Evolutionary conservation across 164 flowering plant species (phyloP), one percentile per base, ranked within the genome.

Genomic region (Macadamia integrifolia): DNA sequence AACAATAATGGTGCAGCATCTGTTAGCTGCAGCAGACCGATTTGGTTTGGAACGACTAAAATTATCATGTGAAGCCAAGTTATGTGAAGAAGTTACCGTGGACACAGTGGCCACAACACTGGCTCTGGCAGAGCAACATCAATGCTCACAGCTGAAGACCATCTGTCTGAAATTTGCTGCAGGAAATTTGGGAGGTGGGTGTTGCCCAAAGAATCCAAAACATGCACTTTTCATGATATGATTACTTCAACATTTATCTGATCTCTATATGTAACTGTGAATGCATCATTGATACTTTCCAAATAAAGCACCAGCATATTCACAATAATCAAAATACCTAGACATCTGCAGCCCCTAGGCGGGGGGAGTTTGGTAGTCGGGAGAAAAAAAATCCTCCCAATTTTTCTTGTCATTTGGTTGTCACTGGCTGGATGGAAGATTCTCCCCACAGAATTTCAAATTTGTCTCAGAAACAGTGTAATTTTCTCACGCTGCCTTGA

Each of bases 1-100:
- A 31, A 83, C 86, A 8, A 76, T 75, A 75, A 77, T 90, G 89
- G 84, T 85, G 65, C 97, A 93, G 72, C 98, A 93, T 81, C 81
- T 93, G 17, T 74, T 93, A 74, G 97, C 93, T 76, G 98, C 89
- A 44, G 88, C 98, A 59, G 97, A 93, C 70, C 91, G 88, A 12
- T 93, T 80, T 73, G 84, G 85, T 73, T 70, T 93, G 74, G 97
- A 89, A 58, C 79, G 95, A 55, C 76, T 93, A 74, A 93, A 86
- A 67, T 40, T 82, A 35, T 72, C 91, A 43, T 93, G 98, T 76
- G 98, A 93, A 77, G 81, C 86, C 61, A 86, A 86, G 66, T 76
- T 93, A 67, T 89, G 92, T 79, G 88, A 87, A 56, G 86, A 83
- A 63, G 78, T 93, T 48, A 79, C 61, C 71, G 79, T 76, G 28